Conservation (phyloP, 2,329 filamentous ascomycete species). For the Diaporthe sp. region DNA sequence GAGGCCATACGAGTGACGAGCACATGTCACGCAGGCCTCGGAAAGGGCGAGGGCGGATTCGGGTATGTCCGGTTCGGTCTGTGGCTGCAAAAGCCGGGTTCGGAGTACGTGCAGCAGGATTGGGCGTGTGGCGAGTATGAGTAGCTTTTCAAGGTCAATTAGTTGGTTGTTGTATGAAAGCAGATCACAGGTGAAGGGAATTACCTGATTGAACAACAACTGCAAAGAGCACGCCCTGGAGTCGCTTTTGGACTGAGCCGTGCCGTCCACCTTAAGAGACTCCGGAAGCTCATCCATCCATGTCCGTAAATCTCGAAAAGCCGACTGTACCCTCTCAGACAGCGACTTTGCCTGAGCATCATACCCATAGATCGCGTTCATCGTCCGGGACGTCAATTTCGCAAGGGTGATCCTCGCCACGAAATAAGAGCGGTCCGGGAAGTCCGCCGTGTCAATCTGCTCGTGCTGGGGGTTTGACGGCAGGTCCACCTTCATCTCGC, state of each 20-base stretch:
- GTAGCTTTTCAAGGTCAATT: not conserved
- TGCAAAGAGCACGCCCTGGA: constrained; percentile 1
- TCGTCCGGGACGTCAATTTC: not conserved
- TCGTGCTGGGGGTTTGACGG: not conserved
- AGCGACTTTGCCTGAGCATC: constrained; percentile 1
- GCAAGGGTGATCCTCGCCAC: constrained; percentile 1
- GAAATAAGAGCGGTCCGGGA: not conserved
- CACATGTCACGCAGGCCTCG: constrained; percentile 9
- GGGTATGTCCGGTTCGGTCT: not conserved
- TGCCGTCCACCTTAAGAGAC: not conserved
- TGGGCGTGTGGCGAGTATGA: constrained; percentile 3
- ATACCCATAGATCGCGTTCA: constrained; percentile 1
- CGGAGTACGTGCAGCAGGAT: not conserved
- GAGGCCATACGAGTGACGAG: not conserved
- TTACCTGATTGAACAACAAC: constrained; percentile 7
- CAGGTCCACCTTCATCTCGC: not conserved
- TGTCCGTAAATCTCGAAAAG: not conserved
- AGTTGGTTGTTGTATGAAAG: not conserved
- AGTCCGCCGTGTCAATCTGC: not conserved
- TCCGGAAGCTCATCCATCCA: constrained; percentile 13
- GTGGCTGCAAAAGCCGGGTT: not conserved
- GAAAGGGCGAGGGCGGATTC: constrained; percentile 3
- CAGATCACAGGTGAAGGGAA: fast-evolving
- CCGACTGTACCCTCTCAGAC: not conserved
- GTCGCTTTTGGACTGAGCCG: not conserved